Evolutionary conservation across 176 grass and related monocot genomes (phyloP).

Genomic region (Canna indica): DNA sequence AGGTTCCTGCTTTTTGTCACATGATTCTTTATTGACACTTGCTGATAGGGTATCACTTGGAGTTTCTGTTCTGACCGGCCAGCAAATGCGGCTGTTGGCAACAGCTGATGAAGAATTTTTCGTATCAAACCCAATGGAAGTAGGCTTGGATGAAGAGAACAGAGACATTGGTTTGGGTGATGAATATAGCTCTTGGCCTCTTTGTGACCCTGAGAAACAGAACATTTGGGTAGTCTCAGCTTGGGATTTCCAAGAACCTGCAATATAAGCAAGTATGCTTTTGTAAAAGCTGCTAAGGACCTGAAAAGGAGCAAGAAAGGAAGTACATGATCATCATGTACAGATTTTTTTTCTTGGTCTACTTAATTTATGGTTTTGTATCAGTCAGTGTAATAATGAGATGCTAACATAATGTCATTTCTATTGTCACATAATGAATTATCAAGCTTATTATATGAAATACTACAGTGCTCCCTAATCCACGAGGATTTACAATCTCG

Average conservation of each 20-base stretch:
- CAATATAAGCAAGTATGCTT: not conserved
- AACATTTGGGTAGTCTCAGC: slow-evolving; percentile 39
- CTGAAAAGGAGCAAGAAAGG: not conserved
- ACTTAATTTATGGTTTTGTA: not conserved
- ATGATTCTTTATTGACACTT: slow-evolving; percentile 38
- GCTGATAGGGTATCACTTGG: slow-evolving; percentile 27
- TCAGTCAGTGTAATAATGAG: not conserved
- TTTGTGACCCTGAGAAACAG: slow-evolving; percentile 54
- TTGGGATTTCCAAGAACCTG: slow-evolving; percentile 78
- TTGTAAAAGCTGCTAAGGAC: not conserved
- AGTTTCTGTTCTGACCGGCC: slow-evolving; percentile 37
- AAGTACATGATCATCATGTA: not conserved
- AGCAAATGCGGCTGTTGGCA: slow-evolving; percentile 32
- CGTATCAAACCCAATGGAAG: slow-evolving; percentile 24
- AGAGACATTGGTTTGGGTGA: slow-evolving; percentile 26
- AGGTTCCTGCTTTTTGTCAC: slow-evolving; percentile 53
- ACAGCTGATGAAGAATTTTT: slow-evolving; percentile 24
- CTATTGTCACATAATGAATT: not conserved
- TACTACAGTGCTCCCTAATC: not conserved
- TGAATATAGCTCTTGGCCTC: slow-evolving; percentile 34
- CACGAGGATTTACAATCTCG: not conserved
- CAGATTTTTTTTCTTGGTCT: not conserved
- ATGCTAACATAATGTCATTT: not conserved
- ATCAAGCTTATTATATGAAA: not conserved
- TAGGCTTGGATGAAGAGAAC: slow-evolving; percentile 37